phyloP scores from a whole-genome alignment of 352 stramenopile species.

The Phytophthora pluvialis region DNA sequence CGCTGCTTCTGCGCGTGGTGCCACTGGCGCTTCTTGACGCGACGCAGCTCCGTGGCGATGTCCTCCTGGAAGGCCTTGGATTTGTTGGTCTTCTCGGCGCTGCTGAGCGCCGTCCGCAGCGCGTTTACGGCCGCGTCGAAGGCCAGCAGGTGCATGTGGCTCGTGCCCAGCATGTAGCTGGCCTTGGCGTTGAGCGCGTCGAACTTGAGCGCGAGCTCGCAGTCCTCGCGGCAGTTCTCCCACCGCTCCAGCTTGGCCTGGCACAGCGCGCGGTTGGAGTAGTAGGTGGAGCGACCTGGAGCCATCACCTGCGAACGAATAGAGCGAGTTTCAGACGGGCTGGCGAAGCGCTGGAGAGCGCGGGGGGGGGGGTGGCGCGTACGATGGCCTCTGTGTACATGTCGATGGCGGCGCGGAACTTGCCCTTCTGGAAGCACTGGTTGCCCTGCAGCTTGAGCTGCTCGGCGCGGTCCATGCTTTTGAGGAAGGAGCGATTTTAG shows the following conservation, averaged over 20 bases:
- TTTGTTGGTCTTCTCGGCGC: constrained; percentile 66
- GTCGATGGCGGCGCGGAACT: constrained; percentile 80
- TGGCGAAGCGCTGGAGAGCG: too few relatives aligned
- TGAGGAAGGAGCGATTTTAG: too few relatives aligned
- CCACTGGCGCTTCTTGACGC: constrained; percentile 76
- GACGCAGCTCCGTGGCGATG: constrained; percentile 61
- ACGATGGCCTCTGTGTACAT: constrained; percentile 88
- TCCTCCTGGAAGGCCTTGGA: constrained; percentile 60
- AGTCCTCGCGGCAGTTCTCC: constrained; percentile 71
- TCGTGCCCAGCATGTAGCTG: constrained; percentile 77
- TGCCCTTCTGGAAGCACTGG: constrained; percentile 81
- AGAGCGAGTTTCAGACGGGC: neutral
- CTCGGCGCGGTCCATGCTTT: constrained; percentile 55
- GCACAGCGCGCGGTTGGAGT: constrained; percentile 82
- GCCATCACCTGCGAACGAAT: constrained; percentile 37
- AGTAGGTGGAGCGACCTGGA: constrained; percentile 69
- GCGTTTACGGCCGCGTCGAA: constrained; percentile 61
- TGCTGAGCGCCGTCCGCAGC: constrained; percentile 55
- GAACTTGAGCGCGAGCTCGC: constrained; percentile 51
- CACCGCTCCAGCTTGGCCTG: constrained; percentile 75
- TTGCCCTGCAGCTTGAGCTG: constrained; percentile 84
- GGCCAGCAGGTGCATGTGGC: constrained; percentile 50
- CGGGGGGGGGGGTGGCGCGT: neutral
- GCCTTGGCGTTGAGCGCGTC: constrained; percentile 80
- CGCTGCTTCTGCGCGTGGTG: constrained; percentile 47